Conservation (phyloP, 2,329 filamentous ascomycete genomes). For the Juglanconis sp. region DNA sequence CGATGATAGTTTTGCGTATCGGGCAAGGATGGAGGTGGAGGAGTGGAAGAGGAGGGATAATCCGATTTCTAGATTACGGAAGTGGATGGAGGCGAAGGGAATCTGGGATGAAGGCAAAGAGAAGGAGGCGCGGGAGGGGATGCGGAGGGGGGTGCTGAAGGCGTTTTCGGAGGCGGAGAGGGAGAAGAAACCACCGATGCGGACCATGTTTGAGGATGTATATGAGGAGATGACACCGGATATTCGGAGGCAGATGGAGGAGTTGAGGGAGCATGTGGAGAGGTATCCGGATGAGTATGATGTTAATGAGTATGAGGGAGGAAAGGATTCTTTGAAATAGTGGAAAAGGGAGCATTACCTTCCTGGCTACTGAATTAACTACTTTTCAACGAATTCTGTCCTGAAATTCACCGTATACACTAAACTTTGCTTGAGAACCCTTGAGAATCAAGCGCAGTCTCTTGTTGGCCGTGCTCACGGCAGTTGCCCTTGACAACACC, state of each 20-base stretch:
- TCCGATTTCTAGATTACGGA: conserved; percentile 34
- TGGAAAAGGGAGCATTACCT: background rate
- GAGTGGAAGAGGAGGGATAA: conserved; percentile 65
- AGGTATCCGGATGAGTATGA: conserved; percentile 94
- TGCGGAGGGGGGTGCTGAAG: conserved; percentile 62
- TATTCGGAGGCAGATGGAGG: conserved; percentile 63
- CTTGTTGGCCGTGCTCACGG: no score
- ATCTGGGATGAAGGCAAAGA: conserved; percentile 86
- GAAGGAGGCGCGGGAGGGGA: conserved; percentile 42
- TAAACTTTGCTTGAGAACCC: no score
- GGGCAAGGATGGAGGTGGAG: conserved; percentile 86
- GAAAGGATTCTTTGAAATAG: conserved; percentile 27
- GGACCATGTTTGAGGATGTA: conserved; percentile 77
- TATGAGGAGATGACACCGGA: conserved; percentile 76
- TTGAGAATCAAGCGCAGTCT: no score
- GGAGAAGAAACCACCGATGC: conserved; percentile 72
- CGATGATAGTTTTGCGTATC: conserved; percentile 95
- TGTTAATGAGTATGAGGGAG: conserved; percentile 32
- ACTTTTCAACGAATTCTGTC: no score
- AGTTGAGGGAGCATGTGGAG: conserved; percentile 74
- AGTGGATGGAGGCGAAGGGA: conserved; percentile 78
- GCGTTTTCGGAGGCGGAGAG: conserved; percentile 83
- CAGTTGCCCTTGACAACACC: no score
- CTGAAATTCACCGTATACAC: no score
- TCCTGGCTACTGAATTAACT: no score